phyloP scores from a whole-genome alignment of 179 eudicot genomes.

The Kewa caespitosa region DNA sequence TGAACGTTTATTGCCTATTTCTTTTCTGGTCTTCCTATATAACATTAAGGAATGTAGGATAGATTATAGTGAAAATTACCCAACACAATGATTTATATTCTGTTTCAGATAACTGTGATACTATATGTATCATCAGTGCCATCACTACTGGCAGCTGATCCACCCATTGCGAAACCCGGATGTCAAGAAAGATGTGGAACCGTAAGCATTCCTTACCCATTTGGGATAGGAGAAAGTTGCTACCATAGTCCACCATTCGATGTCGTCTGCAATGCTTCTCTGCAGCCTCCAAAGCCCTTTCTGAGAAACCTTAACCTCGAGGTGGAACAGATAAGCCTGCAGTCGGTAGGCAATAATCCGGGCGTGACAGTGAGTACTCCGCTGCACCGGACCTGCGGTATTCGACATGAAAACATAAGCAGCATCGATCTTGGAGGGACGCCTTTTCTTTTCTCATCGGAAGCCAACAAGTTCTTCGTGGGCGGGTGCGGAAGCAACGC shows the following conservation, averaged over 20 bases:
- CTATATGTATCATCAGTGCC: background rate
- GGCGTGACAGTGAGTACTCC: constrained; percentile 2
- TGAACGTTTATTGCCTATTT: too few species aligned
- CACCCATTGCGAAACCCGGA: constrained; percentile 15
- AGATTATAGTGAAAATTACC: too few species aligned
- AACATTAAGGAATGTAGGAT: too few species aligned
- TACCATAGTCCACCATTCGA: background rate
- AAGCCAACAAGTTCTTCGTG: constrained; percentile 9
- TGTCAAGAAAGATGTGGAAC: constrained; percentile 21
- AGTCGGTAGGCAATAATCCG: too few species aligned
- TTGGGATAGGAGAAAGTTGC: constrained; percentile 22
- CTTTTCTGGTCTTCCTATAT: too few species aligned
- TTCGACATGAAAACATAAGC: background rate
- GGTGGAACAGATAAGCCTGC: constrained; percentile 3
- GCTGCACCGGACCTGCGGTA: constrained; percentile 9
- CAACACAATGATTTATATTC: background rate
- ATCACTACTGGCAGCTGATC: constrained; percentile 12
- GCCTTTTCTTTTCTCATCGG: constrained; percentile 17
- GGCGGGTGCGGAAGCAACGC: constrained; percentile 26
- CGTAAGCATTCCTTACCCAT: constrained; percentile 28
- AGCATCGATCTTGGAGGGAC: constrained; percentile 21
- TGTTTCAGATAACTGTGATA: background rate
- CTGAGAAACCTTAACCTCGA: constrained; percentile 4
- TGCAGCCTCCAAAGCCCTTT: constrained; percentile 18
- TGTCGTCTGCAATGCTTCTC: constrained; percentile 16